Evolutionary conservation across 805 yeast species (phyloP).

Genomic region (Starmera caribaea): DNA sequence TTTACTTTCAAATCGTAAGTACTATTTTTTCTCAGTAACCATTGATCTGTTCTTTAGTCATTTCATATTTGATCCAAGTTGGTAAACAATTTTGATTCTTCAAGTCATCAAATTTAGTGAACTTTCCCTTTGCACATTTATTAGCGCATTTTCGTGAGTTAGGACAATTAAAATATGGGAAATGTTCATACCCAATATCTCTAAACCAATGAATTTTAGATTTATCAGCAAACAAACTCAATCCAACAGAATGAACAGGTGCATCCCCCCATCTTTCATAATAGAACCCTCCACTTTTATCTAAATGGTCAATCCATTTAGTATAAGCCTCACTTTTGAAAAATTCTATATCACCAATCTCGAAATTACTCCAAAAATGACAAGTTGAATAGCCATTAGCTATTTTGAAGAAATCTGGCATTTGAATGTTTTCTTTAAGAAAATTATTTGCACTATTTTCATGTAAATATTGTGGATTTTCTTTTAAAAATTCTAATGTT

Average conservation of each 20-base stretch:
- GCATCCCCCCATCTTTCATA: slow-evolving; percentile 95
- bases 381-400: slow-evolving; percentile 49
- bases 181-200: slow-evolving; percentile 71
- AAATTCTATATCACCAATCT: slow-evolving; percentile 78
- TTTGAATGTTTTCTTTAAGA: slow-evolving; percentile 47
- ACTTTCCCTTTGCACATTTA: slow-evolving; percentile 45
- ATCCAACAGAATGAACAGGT: slow-evolving; percentile 75
- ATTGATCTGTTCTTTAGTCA: slow-evolving; percentile 21
- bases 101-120: slow-evolving; percentile 41
- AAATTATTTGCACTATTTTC: slow-evolving; percentile 54
- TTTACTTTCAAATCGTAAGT: background rate
- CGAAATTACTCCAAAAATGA: slow-evolving; percentile 89
- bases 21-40: slow-evolving; percentile 8
- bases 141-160: slow-evolving; percentile 36
- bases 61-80: slow-evolving; percentile 49
- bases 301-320: slow-evolving; percentile 54
- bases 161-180: slow-evolving; percentile 74
- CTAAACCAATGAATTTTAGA: slow-evolving; percentile 75
- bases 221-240: slow-evolving; percentile 63
- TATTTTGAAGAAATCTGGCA: slow-evolving; percentile 33
- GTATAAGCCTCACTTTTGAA: slow-evolving; percentile 59
- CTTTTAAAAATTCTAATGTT: slow-evolving; percentile 47
- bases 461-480: slow-evolving; percentile 48
- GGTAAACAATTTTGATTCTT: slow-evolving; percentile 68
- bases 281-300: slow-evolving; percentile 68